phyloP scores from a whole-genome alignment of 805 yeast species.

The Metschnikowia lochheadii region DNA sequence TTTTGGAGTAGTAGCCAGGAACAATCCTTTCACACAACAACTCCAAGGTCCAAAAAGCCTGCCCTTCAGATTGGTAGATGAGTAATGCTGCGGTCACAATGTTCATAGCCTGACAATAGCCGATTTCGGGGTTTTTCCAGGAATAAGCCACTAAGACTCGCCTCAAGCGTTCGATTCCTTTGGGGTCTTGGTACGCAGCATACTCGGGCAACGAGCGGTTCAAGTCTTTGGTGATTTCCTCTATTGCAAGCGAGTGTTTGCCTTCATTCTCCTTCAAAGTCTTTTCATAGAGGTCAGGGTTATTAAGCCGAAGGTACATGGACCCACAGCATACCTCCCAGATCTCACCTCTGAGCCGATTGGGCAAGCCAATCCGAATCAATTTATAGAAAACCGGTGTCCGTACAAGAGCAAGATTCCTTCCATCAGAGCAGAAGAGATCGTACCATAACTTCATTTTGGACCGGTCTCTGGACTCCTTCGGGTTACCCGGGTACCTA shows the following conservation, averaged over 20 bases:
- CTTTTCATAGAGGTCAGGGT: slow-evolving; percentile 54
- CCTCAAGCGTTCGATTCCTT: slow-evolving; percentile 81
- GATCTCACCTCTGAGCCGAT: slow-evolving; percentile 86
- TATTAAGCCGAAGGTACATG: slow-evolving; percentile 63
- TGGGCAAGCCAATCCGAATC: slow-evolving; percentile 90
- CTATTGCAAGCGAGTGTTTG: slow-evolving; percentile 76
- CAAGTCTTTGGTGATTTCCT: slow-evolving; percentile 94
- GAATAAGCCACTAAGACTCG: slow-evolving; percentile 90
- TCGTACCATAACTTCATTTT: slow-evolving; percentile 94
- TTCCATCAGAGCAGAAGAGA: slow-evolving; percentile 76
- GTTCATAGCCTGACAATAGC: slow-evolving; percentile 99
- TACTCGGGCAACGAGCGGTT: slow-evolving; percentile 94
- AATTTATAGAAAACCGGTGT: slow-evolving; percentile 78
- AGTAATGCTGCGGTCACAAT: slow-evolving; percentile 78
- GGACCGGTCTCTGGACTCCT: slow-evolving; percentile 69
- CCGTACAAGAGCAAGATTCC: slow-evolving; percentile 71
- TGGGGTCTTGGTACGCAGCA: slow-evolving; percentile 82
- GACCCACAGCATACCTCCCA: slow-evolving; percentile 95
- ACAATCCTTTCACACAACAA: slow-evolving; percentile 77
- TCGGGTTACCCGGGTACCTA: slow-evolving; percentile 87
- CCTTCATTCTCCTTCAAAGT: slow-evolving; percentile 60
- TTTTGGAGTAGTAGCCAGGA: slow-evolving; percentile 94
- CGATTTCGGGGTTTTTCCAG: slow-evolving; percentile 95
- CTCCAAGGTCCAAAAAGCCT: slow-evolving; percentile 90
- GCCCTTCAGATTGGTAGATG: slow-evolving; percentile 90